Evolutionary conservation across 2,329 filamentous ascomycete genomes (phyloP).

Genomic region (Chrysoporthe puriensis): DNA sequence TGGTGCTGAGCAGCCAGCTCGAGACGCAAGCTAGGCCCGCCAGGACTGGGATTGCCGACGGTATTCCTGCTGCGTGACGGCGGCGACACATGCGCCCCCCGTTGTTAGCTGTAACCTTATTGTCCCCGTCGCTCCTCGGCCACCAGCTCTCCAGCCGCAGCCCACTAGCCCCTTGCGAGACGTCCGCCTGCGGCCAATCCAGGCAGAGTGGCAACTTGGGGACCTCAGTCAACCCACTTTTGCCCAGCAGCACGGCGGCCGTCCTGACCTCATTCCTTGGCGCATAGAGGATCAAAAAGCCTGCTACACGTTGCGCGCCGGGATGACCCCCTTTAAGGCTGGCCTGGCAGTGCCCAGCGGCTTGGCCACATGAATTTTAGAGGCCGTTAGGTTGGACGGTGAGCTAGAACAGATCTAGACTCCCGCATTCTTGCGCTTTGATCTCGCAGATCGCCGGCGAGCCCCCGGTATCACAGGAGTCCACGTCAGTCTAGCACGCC

Average conservation of each 20-base stretch:
- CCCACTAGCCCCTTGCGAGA: not conserved
- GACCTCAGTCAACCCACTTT: not conserved
- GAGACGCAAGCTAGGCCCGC: constrained; percentile 4
- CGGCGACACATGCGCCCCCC: constrained; percentile 17
- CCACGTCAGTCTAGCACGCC: not conserved
- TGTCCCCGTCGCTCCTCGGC: not conserved
- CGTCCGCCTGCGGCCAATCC: not conserved
- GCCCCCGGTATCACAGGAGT: too few relatives aligned
- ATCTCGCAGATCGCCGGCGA: constrained; percentile 8
- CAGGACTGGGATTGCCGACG: not conserved
- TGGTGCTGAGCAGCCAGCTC: constrained; percentile 1
- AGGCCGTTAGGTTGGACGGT: constrained; percentile 19
- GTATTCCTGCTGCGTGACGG: constrained; percentile 18
- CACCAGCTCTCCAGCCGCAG: not conserved
- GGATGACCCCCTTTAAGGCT: not conserved
- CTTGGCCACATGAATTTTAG: constrained; percentile 17
- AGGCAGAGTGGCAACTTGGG: not conserved
- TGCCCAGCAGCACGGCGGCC: not conserved
- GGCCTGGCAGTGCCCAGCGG: constrained; percentile 9
- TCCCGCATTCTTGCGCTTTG: constrained; percentile 1
- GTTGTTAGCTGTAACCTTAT: constrained; percentile 25
- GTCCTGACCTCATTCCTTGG: constrained; percentile 17
- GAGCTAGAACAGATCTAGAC: constrained; percentile 8
- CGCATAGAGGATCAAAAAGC: constrained; percentile 1
- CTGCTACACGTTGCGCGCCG: not conserved